Evolutionary conservation across 129 eudicot genomes (phyloP).

Genomic region (Flaveria brownii): DNA sequence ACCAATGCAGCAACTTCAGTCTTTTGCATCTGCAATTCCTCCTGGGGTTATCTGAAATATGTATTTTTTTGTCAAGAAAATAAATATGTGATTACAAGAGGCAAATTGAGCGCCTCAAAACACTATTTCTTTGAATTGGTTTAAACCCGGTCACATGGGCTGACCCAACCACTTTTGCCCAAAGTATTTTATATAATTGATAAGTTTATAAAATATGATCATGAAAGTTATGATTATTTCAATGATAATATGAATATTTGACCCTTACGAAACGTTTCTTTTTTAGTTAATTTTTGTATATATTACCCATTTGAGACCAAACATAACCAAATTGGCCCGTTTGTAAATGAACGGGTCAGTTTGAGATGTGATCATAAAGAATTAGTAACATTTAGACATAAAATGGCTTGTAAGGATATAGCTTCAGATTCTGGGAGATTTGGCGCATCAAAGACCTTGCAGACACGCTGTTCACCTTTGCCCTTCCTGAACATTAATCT

Average conservation of each 20-base stretch:
- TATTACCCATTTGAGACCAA: background rate
- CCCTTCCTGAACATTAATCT: conserved; percentile 99
- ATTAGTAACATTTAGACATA: background rate
- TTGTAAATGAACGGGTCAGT: too few relatives aligned
- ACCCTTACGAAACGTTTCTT: too few relatives aligned
- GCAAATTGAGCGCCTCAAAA: background rate
- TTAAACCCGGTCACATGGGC: background rate
- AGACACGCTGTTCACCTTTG: conserved; percentile 96
- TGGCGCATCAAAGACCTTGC: conserved; percentile 99
- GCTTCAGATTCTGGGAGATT: conserved; percentile 99
- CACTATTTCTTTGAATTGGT: background rate
- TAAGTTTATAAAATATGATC: too few relatives aligned
- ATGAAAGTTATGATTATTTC: too few relatives aligned
- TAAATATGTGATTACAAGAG: background rate
- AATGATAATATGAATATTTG: too few relatives aligned
- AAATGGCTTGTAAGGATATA: conserved; percentile 62
- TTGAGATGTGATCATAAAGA: background rate
- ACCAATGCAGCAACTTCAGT: conserved; percentile 39
- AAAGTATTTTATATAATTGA: background rate
- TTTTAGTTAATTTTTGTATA: too few relatives aligned
- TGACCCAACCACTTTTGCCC: background rate
- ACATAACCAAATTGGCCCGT: background rate
- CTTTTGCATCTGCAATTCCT: conserved; percentile 98
- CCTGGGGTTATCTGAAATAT: conserved; percentile 97
- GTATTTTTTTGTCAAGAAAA: conserved; percentile 54